These are phyloP conservation scores for Kingdonia uniflora DNA, from an alignment of 164 flowering plant species.

Conservation along the genomic window DNA sequence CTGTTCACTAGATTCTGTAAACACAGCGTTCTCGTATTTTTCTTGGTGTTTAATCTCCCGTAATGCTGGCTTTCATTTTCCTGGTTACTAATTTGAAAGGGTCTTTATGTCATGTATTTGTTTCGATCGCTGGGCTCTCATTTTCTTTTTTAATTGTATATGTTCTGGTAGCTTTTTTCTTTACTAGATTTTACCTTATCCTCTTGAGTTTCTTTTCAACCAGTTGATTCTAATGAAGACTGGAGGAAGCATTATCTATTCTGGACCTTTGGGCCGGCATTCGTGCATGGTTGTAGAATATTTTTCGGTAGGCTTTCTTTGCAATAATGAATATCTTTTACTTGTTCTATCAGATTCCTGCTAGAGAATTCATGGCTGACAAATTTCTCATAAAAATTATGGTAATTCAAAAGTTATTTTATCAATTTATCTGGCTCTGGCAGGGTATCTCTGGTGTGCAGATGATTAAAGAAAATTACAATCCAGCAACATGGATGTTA, in stretches of 20 bases:
- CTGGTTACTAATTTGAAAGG: too few relatives aligned
- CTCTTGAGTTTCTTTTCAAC: conserved; percentile 4
- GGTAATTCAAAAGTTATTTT: too few relatives aligned
- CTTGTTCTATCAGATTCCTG: neutral
- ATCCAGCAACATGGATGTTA: conserved; percentile 57
- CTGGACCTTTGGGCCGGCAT: conserved; percentile 50
- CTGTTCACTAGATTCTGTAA: too few relatives aligned
- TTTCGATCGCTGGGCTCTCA: too few relatives aligned
- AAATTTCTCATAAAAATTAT: neutral
- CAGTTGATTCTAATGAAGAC: conserved; percentile 51
- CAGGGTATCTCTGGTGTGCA: conserved; percentile 36
- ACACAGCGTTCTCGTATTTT: too few relatives aligned
- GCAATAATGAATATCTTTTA: neutral
- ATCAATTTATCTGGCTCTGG: too few relatives aligned
- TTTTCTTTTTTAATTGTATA: too few relatives aligned
- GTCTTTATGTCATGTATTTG: too few relatives aligned
- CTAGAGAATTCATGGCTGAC: neutral
- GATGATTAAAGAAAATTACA: conserved; percentile 36
- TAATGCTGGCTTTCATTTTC: too few relatives aligned
- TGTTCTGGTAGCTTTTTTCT: too few relatives aligned
- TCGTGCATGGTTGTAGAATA: conserved; percentile 46
- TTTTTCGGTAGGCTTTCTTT: conserved; percentile 38
- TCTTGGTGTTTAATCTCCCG: too few relatives aligned
- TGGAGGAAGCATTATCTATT: conserved; percentile 53
- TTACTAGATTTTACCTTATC: too few relatives aligned